Evolutionary conservation across 306 rosid genomes (phyloP).

Genomic region (Malus orientalis): DNA sequence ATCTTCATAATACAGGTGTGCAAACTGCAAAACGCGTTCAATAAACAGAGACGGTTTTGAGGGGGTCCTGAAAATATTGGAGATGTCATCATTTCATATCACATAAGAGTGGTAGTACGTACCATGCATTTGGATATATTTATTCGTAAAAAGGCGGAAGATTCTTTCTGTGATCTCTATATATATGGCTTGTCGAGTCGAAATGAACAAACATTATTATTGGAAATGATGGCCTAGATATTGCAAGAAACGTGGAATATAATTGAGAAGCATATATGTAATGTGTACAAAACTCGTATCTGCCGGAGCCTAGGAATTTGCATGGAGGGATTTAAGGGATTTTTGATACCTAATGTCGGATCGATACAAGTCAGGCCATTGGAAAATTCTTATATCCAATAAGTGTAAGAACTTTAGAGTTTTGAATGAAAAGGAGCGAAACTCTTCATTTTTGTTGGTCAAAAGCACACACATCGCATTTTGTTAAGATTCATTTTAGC

Average conservation of each 20-base stretch:
- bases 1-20: background rate
- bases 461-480: background rate
- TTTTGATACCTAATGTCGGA: background rate
- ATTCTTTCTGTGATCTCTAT: background rate
- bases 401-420: background rate
- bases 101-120: background rate
- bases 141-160: background rate
- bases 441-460: background rate
- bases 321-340: background rate
- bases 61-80: background rate
- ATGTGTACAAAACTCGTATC: background rate
- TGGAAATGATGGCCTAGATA: background rate
- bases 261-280: background rate
- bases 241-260: background rate
- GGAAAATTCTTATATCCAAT: background rate
- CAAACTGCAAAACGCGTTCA: conserved; percentile 4
- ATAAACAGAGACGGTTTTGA: background rate
- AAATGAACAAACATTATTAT: background rate
- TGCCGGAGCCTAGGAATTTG: background rate
- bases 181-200: background rate
- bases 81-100: too few relatives aligned
- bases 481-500: background rate
- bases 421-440: background rate
- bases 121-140: background rate
- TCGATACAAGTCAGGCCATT: background rate